These are phyloP conservation scores for Cyberlindnera euphorbiae DNA, from an alignment of 805 yeast species.

Conservation along the genomic window DNA sequence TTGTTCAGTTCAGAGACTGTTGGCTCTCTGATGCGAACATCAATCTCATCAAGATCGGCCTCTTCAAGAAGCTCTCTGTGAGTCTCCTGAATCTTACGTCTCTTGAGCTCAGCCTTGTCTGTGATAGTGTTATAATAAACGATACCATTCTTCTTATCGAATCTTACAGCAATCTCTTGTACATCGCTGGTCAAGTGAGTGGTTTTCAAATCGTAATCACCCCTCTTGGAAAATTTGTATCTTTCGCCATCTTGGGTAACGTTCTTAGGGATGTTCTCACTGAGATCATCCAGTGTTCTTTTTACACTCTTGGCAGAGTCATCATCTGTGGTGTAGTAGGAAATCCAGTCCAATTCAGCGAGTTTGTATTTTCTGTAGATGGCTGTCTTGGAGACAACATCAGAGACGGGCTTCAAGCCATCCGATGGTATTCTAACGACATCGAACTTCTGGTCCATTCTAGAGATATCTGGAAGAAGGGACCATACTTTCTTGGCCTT, in stretches of 20 bases:
- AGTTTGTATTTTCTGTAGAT: conserved; percentile 70
- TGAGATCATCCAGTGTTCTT: conserved; percentile 41
- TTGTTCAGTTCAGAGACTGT: conserved; percentile 61
- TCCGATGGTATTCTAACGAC: conserved; percentile 52
- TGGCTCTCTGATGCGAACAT: conserved; percentile 64
- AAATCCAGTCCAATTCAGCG: conserved; percentile 72
- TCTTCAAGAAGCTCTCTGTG: conserved; percentile 51
- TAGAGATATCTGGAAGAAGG: conserved; percentile 84
- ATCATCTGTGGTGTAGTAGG: conserved; percentile 51
- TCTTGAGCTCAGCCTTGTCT: conserved; percentile 76
- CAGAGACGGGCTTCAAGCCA: conserved; percentile 5
- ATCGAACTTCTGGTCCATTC: conserved; percentile 73
- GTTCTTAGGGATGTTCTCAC: conserved; percentile 41
- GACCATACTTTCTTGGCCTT: conserved; percentile 77
- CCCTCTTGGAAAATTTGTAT: conserved; percentile 56
- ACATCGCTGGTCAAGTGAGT: conserved; percentile 25
- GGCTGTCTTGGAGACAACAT: conserved; percentile 39
- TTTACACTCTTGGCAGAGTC: conserved; percentile 37
- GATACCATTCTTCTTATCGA: conserved; percentile 46
- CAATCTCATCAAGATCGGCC: conserved; percentile 56
- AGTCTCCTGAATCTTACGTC: conserved; percentile 61
- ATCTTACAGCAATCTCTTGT: conserved; percentile 61
- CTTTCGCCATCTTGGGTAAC: conserved; percentile 30
- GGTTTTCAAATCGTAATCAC: conserved; percentile 75
- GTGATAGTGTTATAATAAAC: conserved; percentile 76